These are phyloP conservation scores for Collybia sp. DNA, from an alignment of 768 basidiomycete species.

Conservation along the genomic window DNA sequence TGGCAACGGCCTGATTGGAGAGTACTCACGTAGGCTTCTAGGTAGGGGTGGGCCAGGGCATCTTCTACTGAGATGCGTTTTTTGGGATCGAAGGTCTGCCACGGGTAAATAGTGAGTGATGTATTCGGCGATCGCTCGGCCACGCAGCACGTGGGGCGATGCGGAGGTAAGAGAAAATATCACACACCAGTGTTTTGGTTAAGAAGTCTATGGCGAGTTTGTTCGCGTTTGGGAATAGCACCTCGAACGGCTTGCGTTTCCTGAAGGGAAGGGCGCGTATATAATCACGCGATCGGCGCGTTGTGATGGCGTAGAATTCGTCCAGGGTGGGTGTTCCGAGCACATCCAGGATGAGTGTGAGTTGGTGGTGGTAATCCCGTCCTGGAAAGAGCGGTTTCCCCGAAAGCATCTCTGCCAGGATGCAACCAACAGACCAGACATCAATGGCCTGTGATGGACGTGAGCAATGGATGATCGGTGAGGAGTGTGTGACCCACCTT, in stretches of 20 bases:
- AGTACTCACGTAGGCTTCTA: conserved; percentile 80
- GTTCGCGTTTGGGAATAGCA: conserved; percentile 88
- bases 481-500: conserved; percentile 45
- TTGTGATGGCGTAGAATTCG: conserved; percentile 96
- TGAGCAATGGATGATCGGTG: conserved; percentile 12
- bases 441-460: conserved; percentile 60
- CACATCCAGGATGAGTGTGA: conserved; percentile 92
- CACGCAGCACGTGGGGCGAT: neutral
- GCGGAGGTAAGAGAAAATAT: neutral
- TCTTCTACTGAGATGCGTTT: conserved; percentile 94
- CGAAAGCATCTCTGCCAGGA: conserved; percentile 95
- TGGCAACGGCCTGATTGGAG: neutral
- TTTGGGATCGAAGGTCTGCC: conserved; percentile 93
- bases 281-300: conserved; percentile 88
- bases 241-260: conserved; percentile 77
- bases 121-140: neutral
- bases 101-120: conserved; percentile 2
- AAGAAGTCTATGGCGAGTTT: conserved; percentile 64
- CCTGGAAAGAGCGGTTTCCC: conserved; percentile 97
- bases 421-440: conserved; percentile 85
- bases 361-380: conserved; percentile 93
- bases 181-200: conserved; percentile 73
- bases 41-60: conserved; percentile 90
- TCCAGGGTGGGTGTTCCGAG: conserved; percentile 96
- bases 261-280: conserved; percentile 93